A percentile compares a stretch with the other conserved stretches of the same genome.
Evolutionary conservation across 495 filamentous ascomycete genomes (phyloP).

Genomic region (Aspergillus sclerotioniger): DNA sequence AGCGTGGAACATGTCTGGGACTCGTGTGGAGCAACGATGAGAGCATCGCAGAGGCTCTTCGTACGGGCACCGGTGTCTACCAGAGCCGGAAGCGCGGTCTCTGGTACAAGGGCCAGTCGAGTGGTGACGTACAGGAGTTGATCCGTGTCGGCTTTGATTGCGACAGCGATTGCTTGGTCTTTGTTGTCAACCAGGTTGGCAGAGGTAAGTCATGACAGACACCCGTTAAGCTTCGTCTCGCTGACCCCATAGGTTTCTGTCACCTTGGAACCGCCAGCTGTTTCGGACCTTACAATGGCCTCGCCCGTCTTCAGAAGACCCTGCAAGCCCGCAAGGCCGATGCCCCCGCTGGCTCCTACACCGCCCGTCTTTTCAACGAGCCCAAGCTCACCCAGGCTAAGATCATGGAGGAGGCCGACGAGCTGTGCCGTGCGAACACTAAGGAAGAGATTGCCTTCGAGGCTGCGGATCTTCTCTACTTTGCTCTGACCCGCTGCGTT

Average conservation of each 20-base stretch:
- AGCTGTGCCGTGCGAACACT: slow-evolving; percentile 80
- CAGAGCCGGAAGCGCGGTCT: slow-evolving; percentile 91
- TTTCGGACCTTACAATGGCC: slow-evolving; percentile 79
- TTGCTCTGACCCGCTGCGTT: slow-evolving; percentile 85
- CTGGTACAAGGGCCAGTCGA: slow-evolving; percentile 95
- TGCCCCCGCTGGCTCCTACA: slow-evolving; percentile 89
- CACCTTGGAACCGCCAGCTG: slow-evolving; percentile 89
- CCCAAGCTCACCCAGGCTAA: slow-evolving; percentile 86
- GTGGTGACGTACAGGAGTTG: slow-evolving; percentile 88
- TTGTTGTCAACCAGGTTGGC: slow-evolving; percentile 85
- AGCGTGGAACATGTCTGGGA: slow-evolving; percentile 79
- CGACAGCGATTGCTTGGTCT: slow-evolving; percentile 87
- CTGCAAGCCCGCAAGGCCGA: slow-evolving; percentile 72
- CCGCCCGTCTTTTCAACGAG: slow-evolving; percentile 86
- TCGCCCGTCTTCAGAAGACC: slow-evolving; percentile 82
- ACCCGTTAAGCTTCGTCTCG: no score
- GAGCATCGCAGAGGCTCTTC: slow-evolving; percentile 81
- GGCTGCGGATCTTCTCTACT: slow-evolving; percentile 93
- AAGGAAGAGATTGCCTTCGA: slow-evolving; percentile 88
- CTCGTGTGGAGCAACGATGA: slow-evolving; percentile 91
- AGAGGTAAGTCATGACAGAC: slow-evolving; percentile 43
- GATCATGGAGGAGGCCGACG: slow-evolving; percentile 97
- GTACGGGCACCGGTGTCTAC: slow-evolving; percentile 88
- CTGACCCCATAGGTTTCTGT: slow-evolving; percentile 68
- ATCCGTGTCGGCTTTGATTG: slow-evolving; percentile 84